phyloP scores from a whole-genome alignment of 2,329 filamentous ascomycete species.

The Epicoccum sorghinum region DNA sequence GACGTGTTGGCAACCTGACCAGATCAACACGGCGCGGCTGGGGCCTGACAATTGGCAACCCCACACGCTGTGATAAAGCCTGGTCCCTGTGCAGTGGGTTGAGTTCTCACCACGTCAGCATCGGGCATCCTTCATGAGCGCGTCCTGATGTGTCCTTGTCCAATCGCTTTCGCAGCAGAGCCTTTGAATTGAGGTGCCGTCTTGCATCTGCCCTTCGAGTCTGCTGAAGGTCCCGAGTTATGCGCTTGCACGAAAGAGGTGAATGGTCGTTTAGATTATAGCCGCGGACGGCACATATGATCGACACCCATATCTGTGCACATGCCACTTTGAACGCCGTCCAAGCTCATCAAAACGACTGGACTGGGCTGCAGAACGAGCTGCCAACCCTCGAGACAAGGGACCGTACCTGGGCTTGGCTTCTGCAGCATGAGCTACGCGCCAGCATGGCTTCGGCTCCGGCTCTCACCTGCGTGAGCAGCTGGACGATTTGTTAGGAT shows the following conservation, averaged over 20 bases:
- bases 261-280: conserved; percentile 23
- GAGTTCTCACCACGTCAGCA: conserved; percentile 1
- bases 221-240: too few relatives aligned
- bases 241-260: conserved; percentile 29
- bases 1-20: too few relatives aligned
- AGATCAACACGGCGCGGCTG: too few relatives aligned
- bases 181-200: too few relatives aligned
- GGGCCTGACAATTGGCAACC: background rate
- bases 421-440: background rate
- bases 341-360: conserved; percentile 11
- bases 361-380: conserved; percentile 2
- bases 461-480: conserved; percentile 21
- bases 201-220: too few relatives aligned
- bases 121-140: background rate
- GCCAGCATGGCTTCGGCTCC: conserved; percentile 8
- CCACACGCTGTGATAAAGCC: background rate
- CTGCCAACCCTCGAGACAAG: background rate
- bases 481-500: background rate
- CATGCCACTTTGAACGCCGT: conserved; percentile 9
- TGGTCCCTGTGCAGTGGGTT: conserved; percentile 7
- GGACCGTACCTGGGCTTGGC: background rate
- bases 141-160: too few relatives aligned
- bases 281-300: background rate
- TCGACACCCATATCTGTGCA: conserved; percentile 10
- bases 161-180: too few relatives aligned